Evolutionary conservation across 225 moss, liverwort and hornwort species (phyloP).

Genomic region (Takakia lepidozioides): DNA sequence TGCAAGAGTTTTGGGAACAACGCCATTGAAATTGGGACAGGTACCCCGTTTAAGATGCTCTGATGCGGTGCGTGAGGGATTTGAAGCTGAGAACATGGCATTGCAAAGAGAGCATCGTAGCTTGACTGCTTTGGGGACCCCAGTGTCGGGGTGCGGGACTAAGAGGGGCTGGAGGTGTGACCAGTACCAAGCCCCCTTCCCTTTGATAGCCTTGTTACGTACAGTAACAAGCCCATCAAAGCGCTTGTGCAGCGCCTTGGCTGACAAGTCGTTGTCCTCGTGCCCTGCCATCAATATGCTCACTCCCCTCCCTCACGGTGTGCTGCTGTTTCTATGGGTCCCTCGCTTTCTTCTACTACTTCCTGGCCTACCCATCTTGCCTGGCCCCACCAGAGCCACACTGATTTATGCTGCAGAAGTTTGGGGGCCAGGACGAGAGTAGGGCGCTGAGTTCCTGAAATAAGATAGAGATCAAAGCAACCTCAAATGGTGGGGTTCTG

Average conservation of each 20-base stretch:
- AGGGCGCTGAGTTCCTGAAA: too few relatives aligned
- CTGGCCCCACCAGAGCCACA: too few relatives aligned
- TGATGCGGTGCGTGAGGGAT: conserved; percentile 83
- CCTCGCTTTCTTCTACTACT: neutral
- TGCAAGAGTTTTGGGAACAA: conserved; percentile 55
- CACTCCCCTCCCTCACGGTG: neutral
- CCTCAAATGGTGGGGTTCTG: too few relatives aligned
- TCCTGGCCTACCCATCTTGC: neutral
- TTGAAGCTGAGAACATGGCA: conserved; percentile 95
- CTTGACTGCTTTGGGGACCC: conserved; percentile 81
- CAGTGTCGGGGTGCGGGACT: conserved; percentile 71
- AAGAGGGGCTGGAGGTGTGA: conserved; percentile 74
- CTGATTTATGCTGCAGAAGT: too few relatives aligned
- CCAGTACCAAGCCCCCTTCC: conserved; percentile 97
- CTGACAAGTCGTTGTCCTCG: conserved; percentile 37
- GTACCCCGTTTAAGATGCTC: conserved; percentile 93
- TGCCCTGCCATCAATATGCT: conserved; percentile 28
- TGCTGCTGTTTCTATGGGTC: neutral
- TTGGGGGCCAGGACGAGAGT: too few relatives aligned
- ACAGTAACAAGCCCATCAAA: conserved; percentile 79
- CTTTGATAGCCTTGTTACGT: conserved; percentile 89
- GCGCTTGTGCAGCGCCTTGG: conserved; percentile 75
- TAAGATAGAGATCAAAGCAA: too few relatives aligned
- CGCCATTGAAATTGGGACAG: conserved; percentile 86
- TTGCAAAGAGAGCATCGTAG: conserved; percentile 87